Percentiles rank a stretch among this genome's conserved stretches.
Evolutionary conservation across 192 early-diverging fungal genomes (phyloP).

Genomic region (Coemansia interrupta): DNA sequence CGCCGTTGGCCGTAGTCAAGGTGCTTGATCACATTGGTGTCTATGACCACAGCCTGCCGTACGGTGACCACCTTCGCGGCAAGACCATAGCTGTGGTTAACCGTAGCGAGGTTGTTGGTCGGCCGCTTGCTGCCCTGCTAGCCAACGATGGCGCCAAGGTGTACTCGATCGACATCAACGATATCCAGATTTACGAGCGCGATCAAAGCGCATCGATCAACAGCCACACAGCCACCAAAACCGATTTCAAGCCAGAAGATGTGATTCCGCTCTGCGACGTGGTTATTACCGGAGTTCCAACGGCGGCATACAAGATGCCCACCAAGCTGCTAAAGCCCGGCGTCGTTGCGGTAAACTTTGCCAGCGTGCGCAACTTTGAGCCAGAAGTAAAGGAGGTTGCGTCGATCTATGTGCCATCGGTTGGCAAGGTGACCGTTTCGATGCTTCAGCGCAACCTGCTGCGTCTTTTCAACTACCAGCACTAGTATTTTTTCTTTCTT

Average conservation of each 20-base stretch:
- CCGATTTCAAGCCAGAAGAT: slow-evolving; percentile 68
- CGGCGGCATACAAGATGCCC: slow-evolving; percentile 81
- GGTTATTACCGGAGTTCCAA: slow-evolving; percentile 96
- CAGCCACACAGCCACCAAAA: slow-evolving; percentile 68
- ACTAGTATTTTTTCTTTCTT: slow-evolving; percentile 18
- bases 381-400: slow-evolving; percentile 90
- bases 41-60: slow-evolving; percentile 82
- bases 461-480: slow-evolving; percentile 75
- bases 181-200: slow-evolving; percentile 76
- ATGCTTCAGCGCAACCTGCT: slow-evolving; percentile 97
- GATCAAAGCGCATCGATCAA: slow-evolving; percentile 61
- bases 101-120: slow-evolving; percentile 95
- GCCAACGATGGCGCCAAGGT: slow-evolving; percentile 99
- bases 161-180: slow-evolving; percentile 89
- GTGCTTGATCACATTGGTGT: slow-evolving; percentile 92
- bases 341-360: slow-evolving; percentile 96
- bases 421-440: slow-evolving; percentile 97
- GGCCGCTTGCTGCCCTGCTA: slow-evolving; percentile 91
- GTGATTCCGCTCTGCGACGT: slow-evolving; percentile 86
- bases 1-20: slow-evolving; percentile 96
- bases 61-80: slow-evolving; percentile 94
- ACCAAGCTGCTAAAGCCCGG: slow-evolving; percentile 90
- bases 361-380: slow-evolving; percentile 92
- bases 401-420: slow-evolving; percentile 90
- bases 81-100: slow-evolving; percentile 90